Conservation (phyloP, 371 early-diverging fungal genomes). For the Chytridiales sp. region DNA sequence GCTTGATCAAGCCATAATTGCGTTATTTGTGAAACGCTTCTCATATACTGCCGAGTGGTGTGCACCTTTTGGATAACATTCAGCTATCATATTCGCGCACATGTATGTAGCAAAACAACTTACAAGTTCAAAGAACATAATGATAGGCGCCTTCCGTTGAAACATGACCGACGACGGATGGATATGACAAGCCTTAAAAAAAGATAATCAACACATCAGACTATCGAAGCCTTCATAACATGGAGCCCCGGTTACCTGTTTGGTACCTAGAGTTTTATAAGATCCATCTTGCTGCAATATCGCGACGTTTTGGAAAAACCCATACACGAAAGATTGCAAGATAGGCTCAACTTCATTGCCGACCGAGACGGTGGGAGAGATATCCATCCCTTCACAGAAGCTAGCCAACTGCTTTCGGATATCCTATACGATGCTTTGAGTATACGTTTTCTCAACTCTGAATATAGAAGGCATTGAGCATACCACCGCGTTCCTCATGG, state of each 20-base stretch:
- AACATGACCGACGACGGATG: slow-evolving; percentile 89
- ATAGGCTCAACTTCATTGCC: slow-evolving; percentile 71
- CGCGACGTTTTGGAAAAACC: slow-evolving; percentile 88
- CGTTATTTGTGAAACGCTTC: slow-evolving; percentile 80
- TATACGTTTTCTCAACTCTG: no score
- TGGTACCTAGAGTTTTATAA: slow-evolving; percentile 76
- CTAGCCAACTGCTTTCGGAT: slow-evolving; percentile 81
- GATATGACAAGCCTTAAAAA: slow-evolving; percentile 65
- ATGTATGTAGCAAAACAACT: slow-evolving; percentile 1
- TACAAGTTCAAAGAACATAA: slow-evolving; percentile 52
- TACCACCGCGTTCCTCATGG: slow-evolving; percentile 80
- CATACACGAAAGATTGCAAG: slow-evolving; percentile 82
- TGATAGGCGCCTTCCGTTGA: slow-evolving; percentile 50
- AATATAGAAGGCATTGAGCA: slow-evolving; percentile 9
- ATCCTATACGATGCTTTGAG: slow-evolving; percentile 55
- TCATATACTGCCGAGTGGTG: slow-evolving; percentile 84
- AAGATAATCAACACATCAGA: slow-evolving; percentile 1
- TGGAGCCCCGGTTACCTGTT: no score
- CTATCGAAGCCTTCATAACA: slow-evolving; percentile 4
- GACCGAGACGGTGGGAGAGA: slow-evolving; percentile 62
- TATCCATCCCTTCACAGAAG: slow-evolving; percentile 68
- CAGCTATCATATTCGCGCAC: neutral
- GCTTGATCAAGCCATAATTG: slow-evolving; percentile 79
- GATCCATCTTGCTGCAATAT: slow-evolving; percentile 84
- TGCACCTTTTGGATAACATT: slow-evolving; percentile 54